A percentile compares a stretch with the other conserved stretches of the same genome.
Evolutionary conservation across 2,329 filamentous ascomycete genomes (phyloP).

Genomic region (Ploettnerulaceae sp.): DNA sequence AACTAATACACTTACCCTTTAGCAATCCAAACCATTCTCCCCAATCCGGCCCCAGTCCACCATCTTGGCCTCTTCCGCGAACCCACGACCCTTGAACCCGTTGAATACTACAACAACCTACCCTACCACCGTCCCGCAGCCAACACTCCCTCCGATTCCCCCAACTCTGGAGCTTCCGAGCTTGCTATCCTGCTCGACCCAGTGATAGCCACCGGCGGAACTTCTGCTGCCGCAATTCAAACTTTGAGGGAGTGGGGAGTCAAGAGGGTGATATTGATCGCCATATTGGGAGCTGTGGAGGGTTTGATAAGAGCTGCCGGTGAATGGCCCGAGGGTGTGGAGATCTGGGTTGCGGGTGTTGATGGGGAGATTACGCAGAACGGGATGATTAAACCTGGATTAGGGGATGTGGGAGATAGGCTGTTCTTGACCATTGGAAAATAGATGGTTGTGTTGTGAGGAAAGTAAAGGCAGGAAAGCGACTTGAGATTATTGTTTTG

Average conservation of each 20-base stretch:
- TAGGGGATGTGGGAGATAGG: constrained; percentile 88
- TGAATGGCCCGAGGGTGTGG: constrained; percentile 72
- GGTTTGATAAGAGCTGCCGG: constrained; percentile 68
- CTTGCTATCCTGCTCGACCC: constrained; percentile 86
- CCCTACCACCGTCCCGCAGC: constrained; percentile 58
- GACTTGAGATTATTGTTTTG: neutral
- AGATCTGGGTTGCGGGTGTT: constrained; percentile 78
- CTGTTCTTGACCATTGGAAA: constrained; percentile 88
- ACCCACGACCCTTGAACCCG: constrained; percentile 76
- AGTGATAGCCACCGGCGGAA: constrained; percentile 89
- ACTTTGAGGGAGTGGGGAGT: constrained; percentile 89
- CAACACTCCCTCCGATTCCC: constrained; percentile 38
- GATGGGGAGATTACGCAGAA: constrained; percentile 68
- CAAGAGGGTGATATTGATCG: constrained; percentile 70
- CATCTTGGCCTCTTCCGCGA: constrained; percentile 95
- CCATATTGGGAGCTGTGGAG: constrained; percentile 65
- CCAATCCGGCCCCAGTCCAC: constrained; percentile 74
- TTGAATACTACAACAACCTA: constrained; percentile 98
- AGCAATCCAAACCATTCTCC: constrained; percentile 81
- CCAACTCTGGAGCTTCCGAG: constrained; percentile 41
- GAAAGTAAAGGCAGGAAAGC: neutral
- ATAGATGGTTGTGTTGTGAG: constrained; percentile 35
- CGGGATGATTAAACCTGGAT: constrained; percentile 85
- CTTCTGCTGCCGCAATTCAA: constrained; percentile 83
- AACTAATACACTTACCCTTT: constrained; percentile 15